phyloP scores from a whole-genome alignment of 495 filamentous ascomycete genomes.

The Halenospora varia region DNA sequence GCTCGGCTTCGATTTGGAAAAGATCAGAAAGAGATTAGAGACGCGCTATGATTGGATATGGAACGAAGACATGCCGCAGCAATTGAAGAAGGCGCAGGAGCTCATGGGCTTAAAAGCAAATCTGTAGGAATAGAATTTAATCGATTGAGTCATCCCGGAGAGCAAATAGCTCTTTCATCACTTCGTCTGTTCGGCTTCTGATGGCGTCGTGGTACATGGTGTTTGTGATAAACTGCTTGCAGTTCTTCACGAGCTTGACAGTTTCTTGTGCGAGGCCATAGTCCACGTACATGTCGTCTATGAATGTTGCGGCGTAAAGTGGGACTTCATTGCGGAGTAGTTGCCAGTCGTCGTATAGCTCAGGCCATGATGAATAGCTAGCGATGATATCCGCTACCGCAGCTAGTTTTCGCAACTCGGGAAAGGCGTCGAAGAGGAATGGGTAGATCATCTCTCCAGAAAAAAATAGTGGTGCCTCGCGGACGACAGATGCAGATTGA shows the following conservation, averaged over 20 bases:
- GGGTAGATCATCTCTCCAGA: slow-evolving; percentile 91
- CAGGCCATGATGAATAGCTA: slow-evolving; percentile 59
- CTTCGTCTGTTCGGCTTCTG: slow-evolving; percentile 64
- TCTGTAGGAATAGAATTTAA: slow-evolving; percentile 32
- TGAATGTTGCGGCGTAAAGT: slow-evolving; percentile 79
- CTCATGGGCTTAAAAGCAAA: slow-evolving; percentile 7
- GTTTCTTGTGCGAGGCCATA: slow-evolving; percentile 68
- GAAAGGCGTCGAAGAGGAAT: slow-evolving; percentile 73
- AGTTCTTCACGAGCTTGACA: slow-evolving; percentile 68
- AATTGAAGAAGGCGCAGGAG: slow-evolving; percentile 26
- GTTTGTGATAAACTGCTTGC: slow-evolving; percentile 82
- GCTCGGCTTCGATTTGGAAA: slow-evolving; percentile 39
- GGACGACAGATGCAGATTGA: slow-evolving; percentile 23
- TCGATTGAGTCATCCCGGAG: slow-evolving; percentile 71
- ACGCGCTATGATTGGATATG: slow-evolving; percentile 49
- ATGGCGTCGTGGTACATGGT: slow-evolving; percentile 81
- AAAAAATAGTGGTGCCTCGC: slow-evolving; percentile 65
- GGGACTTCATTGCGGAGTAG: slow-evolving; percentile 78
- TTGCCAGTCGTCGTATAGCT: slow-evolving; percentile 64
- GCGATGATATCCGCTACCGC: slow-evolving; percentile 70
- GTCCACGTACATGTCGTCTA: slow-evolving; percentile 96
- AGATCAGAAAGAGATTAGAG: slow-evolving; percentile 37
- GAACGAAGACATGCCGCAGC: slow-evolving; percentile 30
- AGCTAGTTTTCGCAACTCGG: slow-evolving; percentile 61
- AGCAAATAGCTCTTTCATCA: slow-evolving; percentile 66